Evolutionary conservation across 1,284 basidiomycete species (phyloP), one percentile per base, ranked within the genome.

Genomic region (Xerocomus minutiporus): DNA sequence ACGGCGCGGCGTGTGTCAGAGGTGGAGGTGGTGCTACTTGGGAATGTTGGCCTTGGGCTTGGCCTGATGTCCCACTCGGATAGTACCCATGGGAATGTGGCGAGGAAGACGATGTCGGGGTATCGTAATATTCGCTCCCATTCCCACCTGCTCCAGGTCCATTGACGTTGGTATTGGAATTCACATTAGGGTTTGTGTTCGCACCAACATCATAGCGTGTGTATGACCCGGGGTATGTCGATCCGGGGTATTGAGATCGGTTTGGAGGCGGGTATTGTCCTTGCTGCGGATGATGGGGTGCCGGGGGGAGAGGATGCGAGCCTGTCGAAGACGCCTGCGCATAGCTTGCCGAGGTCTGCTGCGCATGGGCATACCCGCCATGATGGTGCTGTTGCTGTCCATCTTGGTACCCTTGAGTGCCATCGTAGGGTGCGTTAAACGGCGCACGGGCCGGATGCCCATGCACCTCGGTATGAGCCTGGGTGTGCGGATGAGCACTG

Each of bases 281-380:
- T 39, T 67, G 73, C 15, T 68, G 71, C 59, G 68, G 13, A 17
- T 70, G 65, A 25, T 62, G 61, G 4, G 69, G 53, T 9, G 65
- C 52, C 25, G 66, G 44, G n/a, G 62, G 54, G 23, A 65, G 66
- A n/a, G 65, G 59, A 36, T 66, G 64, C 35, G 60, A 53, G 15
- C 48, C 48, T 7, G 66, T 61, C 26, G 64, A 60, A n/a, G 63
- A 57, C 7, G 63, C 57, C 15, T 64, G 64, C 11, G 59, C 50
- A 50, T 72, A 69, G 34, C 51, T 53, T 8, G 60, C 52, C 35
- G 63, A 56, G 4, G 67, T 58, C 15, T 69, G 61, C 46, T 66
- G 68, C 23, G 60, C 43, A 46, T 66, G 57, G 15, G 52, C 25
- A 31, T 66, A 62, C 7, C 59, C 63, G 34, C 53, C 36, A 5